phyloP scores from a whole-genome alignment of 495 filamentous ascomycete genomes.

The Apiosordaria backusii region DNA sequence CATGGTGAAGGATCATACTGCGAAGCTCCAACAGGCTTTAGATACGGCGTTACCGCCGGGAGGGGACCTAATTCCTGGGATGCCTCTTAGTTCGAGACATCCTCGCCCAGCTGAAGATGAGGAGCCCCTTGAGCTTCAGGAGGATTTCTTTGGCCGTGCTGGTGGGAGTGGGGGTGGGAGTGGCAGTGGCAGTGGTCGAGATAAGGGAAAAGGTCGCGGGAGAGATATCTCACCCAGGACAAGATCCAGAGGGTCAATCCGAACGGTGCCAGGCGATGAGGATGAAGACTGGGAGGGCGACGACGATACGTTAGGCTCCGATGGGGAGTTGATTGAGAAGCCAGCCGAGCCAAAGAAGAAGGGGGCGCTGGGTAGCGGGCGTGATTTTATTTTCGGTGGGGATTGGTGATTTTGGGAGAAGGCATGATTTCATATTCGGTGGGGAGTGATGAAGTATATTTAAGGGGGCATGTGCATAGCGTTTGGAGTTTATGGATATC shows the following conservation, averaged over 20 bases:
- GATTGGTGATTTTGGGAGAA: not conserved
- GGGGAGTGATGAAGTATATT: not conserved
- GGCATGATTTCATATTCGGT: not conserved
- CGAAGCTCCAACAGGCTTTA: not conserved
- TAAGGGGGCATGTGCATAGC: not conserved
- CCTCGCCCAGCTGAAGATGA: not conserved
- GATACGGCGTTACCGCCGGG: not conserved
- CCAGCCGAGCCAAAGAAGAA: not conserved
- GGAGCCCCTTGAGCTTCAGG: not conserved
- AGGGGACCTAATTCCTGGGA: not conserved
- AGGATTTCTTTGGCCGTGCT: not conserved
- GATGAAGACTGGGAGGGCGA: not conserved
- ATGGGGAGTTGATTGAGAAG: not conserved
- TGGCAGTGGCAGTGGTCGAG: not conserved
- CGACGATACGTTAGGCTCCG: not conserved
- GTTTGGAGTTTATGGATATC: not conserved
- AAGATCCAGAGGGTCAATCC: not conserved
- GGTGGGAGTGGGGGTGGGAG: not conserved
- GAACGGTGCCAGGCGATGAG: too few relatives aligned
- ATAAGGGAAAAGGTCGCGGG: not conserved
- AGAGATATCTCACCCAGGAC: not conserved
- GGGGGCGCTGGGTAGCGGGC: not conserved
- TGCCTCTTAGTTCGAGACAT: not conserved
- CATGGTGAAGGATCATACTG: not conserved
- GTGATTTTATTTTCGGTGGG: not conserved